Conservation (phyloP, 2,329 filamentous ascomycete species). For the Pyrenochaeta sp. region DNA sequence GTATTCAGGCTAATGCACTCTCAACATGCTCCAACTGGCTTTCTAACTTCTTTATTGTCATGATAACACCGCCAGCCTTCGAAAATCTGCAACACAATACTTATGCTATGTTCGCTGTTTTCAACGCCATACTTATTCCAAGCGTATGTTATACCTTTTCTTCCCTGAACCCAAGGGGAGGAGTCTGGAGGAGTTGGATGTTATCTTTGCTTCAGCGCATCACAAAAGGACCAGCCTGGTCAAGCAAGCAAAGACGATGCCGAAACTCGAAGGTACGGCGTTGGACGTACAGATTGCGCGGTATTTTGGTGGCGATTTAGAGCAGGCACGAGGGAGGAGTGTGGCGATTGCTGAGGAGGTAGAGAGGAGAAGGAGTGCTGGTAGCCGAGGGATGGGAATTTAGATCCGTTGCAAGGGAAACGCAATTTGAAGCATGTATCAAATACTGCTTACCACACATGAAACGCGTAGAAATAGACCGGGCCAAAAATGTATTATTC, state of each 20-base stretch:
- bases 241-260: slow-evolving; percentile 13
- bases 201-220: slow-evolving; percentile 48
- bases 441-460: too few relatives aligned
- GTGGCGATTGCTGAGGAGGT: not conserved
- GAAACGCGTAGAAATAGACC: too few relatives aligned
- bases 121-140: slow-evolving; percentile 61
- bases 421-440: too few relatives aligned
- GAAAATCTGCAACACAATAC: slow-evolving; percentile 60
- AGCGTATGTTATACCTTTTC: slow-evolving; percentile 65
- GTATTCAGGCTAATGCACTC: slow-evolving; percentile 74
- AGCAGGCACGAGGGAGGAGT: slow-evolving; percentile 16
- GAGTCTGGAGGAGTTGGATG: slow-evolving; percentile 58
- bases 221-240: slow-evolving; percentile 7
- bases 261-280: slow-evolving; percentile 9
- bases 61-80: slow-evolving; percentile 69
- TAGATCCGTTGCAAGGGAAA: too few relatives aligned
- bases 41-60: slow-evolving; percentile 67
- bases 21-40: slow-evolving; percentile 14
- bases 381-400: too few relatives aligned
- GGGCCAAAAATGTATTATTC: too few relatives aligned
- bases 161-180: slow-evolving; percentile 61
- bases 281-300: slow-evolving; percentile 14
- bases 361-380: not conserved
- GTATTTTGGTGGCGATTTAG: slow-evolving; percentile 13
- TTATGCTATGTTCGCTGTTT: slow-evolving; percentile 62